Evolutionary conservation across 2,329 filamentous ascomycete species (phyloP).

Genomic region (Xylariaceae sp.): DNA sequence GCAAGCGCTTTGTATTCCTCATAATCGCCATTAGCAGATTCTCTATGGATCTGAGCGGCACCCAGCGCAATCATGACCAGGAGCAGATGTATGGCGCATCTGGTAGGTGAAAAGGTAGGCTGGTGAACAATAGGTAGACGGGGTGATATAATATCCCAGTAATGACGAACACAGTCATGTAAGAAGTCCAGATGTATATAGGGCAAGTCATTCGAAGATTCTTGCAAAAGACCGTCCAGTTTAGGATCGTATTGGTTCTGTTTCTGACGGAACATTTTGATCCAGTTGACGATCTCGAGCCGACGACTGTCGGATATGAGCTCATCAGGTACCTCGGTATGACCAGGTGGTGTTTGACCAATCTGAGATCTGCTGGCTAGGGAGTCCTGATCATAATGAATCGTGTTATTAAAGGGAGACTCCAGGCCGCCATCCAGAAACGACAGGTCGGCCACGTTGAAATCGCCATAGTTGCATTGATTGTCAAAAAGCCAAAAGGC

Average conservation of each 20-base stretch:
- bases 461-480: conserved; percentile 38
- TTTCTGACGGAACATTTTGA: conserved; percentile 40
- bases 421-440: conserved; percentile 47
- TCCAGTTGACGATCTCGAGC: conserved; percentile 40
- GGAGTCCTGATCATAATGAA: conserved; percentile 48
- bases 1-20: conserved; percentile 44
- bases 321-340: conserved; percentile 38
- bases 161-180: conserved; percentile 77
- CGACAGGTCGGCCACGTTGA: conserved; percentile 39
- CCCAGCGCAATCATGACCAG: conserved; percentile 80
- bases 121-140: conserved; percentile 85
- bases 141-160: conserved; percentile 80
- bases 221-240: conserved; percentile 32
- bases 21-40: conserved; percentile 48
- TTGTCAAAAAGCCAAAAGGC: conserved; percentile 48
- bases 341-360: conserved; percentile 39
- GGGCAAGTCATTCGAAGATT: conserved; percentile 39
- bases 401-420: conserved; percentile 46
- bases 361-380: conserved; percentile 43
- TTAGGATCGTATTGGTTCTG: conserved; percentile 37
- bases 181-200: conserved; percentile 71
- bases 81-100: conserved; percentile 71
- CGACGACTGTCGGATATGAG: conserved; percentile 41
- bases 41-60: conserved; percentile 68
- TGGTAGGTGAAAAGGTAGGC: conserved; percentile 75